Percentiles rank a stretch among this genome's conserved stretches.
phyloP scores from a whole-genome alignment of 345 rosid species.

The Moricandia arvensis region DNA sequence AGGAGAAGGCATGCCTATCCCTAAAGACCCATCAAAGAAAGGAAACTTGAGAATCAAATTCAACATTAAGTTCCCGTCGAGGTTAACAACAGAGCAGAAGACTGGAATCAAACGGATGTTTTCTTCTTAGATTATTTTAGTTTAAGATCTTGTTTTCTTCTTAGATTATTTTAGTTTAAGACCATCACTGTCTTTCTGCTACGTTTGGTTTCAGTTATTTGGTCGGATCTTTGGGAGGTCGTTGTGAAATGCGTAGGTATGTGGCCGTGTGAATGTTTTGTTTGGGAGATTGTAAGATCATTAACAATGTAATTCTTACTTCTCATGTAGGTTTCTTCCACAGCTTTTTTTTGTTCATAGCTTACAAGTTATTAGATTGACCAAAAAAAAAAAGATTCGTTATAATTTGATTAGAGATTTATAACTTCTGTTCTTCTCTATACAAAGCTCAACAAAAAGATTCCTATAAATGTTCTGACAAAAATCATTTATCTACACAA shows the following conservation, averaged over 20 bases:
- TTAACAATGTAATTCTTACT: constrained; percentile 5
- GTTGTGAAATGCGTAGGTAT: constrained; percentile 13
- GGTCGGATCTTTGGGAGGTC: constrained; percentile 21
- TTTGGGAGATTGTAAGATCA: constrained; percentile 9
- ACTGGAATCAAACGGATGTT: constrained; percentile 69
- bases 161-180: neutral
- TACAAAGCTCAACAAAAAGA: neutral
- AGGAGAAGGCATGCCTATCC: constrained; percentile 81
- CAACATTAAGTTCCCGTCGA: constrained; percentile 60
- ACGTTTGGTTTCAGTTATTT: constrained; percentile 16
- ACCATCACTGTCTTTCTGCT: constrained; percentile 7
- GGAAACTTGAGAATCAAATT: constrained; percentile 82
- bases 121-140: constrained; percentile 20
- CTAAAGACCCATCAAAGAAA: constrained; percentile 62
- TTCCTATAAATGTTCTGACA: neutral
- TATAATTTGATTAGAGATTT: neutral
- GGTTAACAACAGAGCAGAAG: constrained; percentile 70
- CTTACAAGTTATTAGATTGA: neutral
- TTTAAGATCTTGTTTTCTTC: constrained; percentile 34
- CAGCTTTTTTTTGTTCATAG: constrained; percentile 6
- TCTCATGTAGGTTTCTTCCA: constrained; percentile 6
- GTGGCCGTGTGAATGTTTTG: constrained; percentile 10
- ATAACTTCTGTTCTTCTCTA: neutral
- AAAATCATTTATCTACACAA: neutral
- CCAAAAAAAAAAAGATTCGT: neutral